These are phyloP conservation scores for Arachnomyces sp. DNA, from an alignment of 2,329 filamentous ascomycete species.

Conservation along the genomic window DNA sequence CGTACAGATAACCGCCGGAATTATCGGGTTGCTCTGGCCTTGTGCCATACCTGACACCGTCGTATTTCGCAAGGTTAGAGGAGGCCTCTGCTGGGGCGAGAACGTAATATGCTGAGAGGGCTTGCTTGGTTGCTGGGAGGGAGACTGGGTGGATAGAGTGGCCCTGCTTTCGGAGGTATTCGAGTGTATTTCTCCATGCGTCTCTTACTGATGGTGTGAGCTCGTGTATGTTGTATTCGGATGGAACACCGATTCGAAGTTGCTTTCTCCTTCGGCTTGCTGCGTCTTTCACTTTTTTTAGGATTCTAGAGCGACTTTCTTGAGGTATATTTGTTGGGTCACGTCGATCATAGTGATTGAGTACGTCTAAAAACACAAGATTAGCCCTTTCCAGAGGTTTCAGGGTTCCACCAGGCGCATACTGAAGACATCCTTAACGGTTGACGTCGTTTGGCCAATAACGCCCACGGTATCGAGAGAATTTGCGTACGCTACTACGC, in stretches of 20 bases:
- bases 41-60: conserved; percentile 84
- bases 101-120: conserved; percentile 89
- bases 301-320: conserved; percentile 46
- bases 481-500: conserved; percentile 86
- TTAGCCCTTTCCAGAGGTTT: conserved; percentile 8
- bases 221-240: conserved; percentile 83
- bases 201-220: conserved; percentile 60
- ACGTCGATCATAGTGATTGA: conserved; percentile 54
- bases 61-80: conserved; percentile 93
- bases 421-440: conserved; percentile 46
- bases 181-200: conserved; percentile 60
- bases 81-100: conserved; percentile 91
- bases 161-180: conserved; percentile 53
- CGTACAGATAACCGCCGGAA: conserved; percentile 57
- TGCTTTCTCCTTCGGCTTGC: conserved; percentile 7
- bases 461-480: conserved; percentile 86
- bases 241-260: conserved; percentile 50
- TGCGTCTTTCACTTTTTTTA: conserved; percentile 16
- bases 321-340: conserved; percentile 66
- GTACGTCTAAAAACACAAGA: conserved; percentile 33
- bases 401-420: conserved; percentile 25
- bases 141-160: conserved; percentile 67
- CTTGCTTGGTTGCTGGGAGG: conserved; percentile 73
- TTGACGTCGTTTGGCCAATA: conserved; percentile 49
- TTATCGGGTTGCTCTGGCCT: conserved; percentile 43